Conservation (phyloP, 2,329 filamentous ascomycete species). For the Fusarium miscanthi region DNA sequence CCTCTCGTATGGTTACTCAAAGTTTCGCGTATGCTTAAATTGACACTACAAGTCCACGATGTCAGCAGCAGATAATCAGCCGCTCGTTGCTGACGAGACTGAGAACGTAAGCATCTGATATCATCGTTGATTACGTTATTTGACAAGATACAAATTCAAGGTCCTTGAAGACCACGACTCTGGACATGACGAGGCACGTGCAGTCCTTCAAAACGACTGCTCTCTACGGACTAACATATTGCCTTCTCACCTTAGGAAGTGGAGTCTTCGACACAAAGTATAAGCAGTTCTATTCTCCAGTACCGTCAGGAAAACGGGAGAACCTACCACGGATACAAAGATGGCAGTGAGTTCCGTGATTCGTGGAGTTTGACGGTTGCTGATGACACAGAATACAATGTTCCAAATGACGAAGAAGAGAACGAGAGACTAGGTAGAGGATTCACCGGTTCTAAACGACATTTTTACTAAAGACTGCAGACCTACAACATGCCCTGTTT, state of each 20-base stretch:
- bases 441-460: accelerated
- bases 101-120: not conserved
- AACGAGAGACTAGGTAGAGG: constrained; percentile 24
- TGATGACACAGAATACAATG: constrained; percentile 10
- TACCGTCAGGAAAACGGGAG: constrained; percentile 21
- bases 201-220: accelerated
- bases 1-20: not conserved
- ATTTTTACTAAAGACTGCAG: not conserved
- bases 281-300: constrained; percentile 22
- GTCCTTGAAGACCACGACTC: not conserved
- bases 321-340: constrained; percentile 24
- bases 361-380: accelerated
- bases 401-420: constrained; percentile 25
- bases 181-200: not conserved
- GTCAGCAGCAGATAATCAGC: not conserved
- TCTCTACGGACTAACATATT: accelerated
- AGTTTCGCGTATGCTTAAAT: accelerated
- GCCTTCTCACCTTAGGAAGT: not conserved
- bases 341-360: constrained; percentile 6
- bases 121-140: accelerated
- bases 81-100: constrained; percentile 8
- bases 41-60: not conserved
- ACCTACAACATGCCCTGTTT: constrained; percentile 24
- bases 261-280: constrained; percentile 6
- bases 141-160: not conserved